These are phyloP conservation scores for Gloeopeniophorella convolvens DNA, from an alignment of 768 basidiomycete genomes.

Conservation along the genomic window DNA sequence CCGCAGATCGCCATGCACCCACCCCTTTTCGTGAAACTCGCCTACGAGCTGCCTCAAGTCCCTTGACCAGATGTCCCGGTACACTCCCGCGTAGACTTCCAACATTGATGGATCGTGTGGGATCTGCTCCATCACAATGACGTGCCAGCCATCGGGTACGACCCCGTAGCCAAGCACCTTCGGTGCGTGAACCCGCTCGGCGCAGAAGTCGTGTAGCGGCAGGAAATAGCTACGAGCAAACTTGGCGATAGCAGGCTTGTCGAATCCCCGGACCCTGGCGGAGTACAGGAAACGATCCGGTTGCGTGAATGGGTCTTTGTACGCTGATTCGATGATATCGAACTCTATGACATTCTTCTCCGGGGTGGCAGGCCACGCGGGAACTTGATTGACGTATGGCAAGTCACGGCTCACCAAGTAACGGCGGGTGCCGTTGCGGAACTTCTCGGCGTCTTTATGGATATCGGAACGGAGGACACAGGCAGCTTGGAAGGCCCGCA, in stretches of 20 bases:
- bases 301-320: too few species aligned
- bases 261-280: neutral
- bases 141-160: neutral
- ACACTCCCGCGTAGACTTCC: too few species aligned
- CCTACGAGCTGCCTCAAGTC: neutral
- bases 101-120: neutral
- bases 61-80: neutral
- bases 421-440: too few species aligned
- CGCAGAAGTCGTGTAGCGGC: neutral
- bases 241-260: neutral
- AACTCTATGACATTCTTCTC: too few species aligned
- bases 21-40: neutral
- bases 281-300: neutral
- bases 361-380: too few species aligned
- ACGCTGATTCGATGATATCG: too few species aligned
- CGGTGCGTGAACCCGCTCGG: neutral
- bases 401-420: too few species aligned
- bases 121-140: neutral
- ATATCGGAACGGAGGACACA: too few species aligned
- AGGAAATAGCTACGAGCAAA: neutral
- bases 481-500: too few species aligned
- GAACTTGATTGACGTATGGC: too few species aligned
- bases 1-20: neutral
- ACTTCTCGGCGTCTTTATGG: too few species aligned
- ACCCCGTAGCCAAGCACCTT: neutral